Evolutionary conservation across 2,329 filamentous ascomycete genomes (phyloP).

Genomic region (Cadophora sp.): DNA sequence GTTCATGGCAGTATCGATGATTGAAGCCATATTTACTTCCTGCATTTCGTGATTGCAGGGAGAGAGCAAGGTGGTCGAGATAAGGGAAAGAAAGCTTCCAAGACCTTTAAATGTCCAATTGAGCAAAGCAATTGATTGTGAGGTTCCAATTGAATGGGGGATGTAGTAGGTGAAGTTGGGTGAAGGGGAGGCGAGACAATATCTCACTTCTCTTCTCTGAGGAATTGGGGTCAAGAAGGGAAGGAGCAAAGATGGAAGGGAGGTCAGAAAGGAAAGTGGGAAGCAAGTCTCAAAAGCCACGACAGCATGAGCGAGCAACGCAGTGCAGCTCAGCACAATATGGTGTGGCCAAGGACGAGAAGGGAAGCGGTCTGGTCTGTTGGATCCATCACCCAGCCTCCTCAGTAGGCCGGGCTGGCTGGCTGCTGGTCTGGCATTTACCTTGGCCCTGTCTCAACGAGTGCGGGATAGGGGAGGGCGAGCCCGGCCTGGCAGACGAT

Average conservation of each 20-base stretch:
- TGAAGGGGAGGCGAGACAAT: slow-evolving; percentile 2
- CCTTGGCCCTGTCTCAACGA: slow-evolving; percentile 7
- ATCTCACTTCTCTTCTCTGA: not conserved
- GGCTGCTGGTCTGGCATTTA: not conserved
- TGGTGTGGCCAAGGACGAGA: slow-evolving; percentile 8
- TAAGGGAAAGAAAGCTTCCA: not conserved
- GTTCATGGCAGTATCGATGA: slow-evolving; percentile 30
- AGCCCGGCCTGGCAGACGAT: not conserved
- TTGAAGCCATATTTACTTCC: slow-evolving; percentile 28
- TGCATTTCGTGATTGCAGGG: slow-evolving; percentile 15
- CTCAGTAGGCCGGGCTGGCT: not conserved
- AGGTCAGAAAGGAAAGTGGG: slow-evolving; percentile 7
- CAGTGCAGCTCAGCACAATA: not conserved
- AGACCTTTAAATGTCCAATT: not conserved
- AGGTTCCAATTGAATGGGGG: not conserved
- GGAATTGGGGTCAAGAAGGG: not conserved
- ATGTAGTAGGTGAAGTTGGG: not conserved
- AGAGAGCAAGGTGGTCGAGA: slow-evolving; percentile 6
- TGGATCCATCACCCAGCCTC: not conserved
- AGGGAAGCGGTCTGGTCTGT: slow-evolving; percentile 8
- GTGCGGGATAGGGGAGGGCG: not conserved
- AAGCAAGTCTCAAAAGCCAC: slow-evolving; percentile 19
- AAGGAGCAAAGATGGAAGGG: slow-evolving; percentile 13
- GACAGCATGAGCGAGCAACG: slow-evolving; percentile 12
- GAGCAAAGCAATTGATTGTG: slow-evolving; percentile 11